These are phyloP conservation scores for Penicillium soppii DNA, from an alignment of 495 filamentous ascomycete species.

Conservation along the genomic window DNA sequence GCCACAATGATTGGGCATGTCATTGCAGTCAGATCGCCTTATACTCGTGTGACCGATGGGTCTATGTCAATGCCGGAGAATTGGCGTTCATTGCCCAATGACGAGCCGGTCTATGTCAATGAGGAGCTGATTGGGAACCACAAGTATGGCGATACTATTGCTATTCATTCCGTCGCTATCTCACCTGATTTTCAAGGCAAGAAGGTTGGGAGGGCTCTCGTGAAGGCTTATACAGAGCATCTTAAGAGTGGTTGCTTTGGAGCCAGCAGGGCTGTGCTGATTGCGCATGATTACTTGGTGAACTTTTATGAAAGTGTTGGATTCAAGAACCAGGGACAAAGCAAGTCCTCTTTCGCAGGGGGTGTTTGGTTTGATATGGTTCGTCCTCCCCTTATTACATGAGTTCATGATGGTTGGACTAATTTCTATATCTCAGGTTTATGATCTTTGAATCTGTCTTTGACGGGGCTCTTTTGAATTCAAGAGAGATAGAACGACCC, in stretches of 20 bases:
- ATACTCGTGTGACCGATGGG: slow-evolving; percentile 13
- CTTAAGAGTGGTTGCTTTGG: not conserved
- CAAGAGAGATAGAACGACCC: too few species aligned
- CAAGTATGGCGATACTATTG: slow-evolving; percentile 13
- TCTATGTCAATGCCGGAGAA: slow-evolving; percentile 24
- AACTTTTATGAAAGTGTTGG: slow-evolving; percentile 24
- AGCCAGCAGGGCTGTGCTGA: slow-evolving; percentile 10
- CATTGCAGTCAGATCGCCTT: slow-evolving; percentile 13
- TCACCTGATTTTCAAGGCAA: slow-evolving; percentile 21
- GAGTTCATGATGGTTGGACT: not conserved
- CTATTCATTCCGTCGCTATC: slow-evolving; percentile 28
- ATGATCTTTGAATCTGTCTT: not conserved
- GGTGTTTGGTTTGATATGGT: slow-evolving; percentile 25
- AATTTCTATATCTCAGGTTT: not conserved
- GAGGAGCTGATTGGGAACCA: slow-evolving; percentile 21
- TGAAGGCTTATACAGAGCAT: slow-evolving; percentile 21
- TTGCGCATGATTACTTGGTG: slow-evolving; percentile 25
- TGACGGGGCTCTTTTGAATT: too few species aligned
- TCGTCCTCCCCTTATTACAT: not conserved
- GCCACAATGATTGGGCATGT: slow-evolving; percentile 21
- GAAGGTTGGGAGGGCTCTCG: slow-evolving; percentile 21
- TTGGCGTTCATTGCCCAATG: slow-evolving; percentile 11
- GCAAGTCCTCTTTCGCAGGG: slow-evolving; percentile 17
- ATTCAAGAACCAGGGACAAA: slow-evolving; percentile 17
- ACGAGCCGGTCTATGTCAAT: not conserved